Evolutionary conservation across 495 filamentous ascomycete genomes (phyloP).

Genomic region (Aspergillus sclerotioniger): DNA sequence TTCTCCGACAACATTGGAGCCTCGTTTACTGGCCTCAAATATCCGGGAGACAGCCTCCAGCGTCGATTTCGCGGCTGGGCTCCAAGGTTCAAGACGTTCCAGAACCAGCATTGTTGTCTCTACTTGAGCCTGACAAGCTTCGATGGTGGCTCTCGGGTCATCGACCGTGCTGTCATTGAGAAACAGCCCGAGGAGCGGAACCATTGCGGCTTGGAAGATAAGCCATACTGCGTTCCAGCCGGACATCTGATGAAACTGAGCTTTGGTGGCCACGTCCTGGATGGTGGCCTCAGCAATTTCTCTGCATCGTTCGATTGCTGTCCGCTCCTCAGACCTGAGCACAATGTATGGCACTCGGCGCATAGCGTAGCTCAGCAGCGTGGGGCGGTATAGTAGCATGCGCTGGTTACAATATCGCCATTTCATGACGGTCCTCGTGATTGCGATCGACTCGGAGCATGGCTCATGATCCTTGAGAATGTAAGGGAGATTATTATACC

Average conservation of each 20-base stretch:
- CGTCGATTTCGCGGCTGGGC: conserved; percentile 66
- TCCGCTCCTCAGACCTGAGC: conserved; percentile 61
- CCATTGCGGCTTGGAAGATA: conserved; percentile 75
- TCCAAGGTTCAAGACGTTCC: conserved; percentile 67
- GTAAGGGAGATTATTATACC: conserved; percentile 69
- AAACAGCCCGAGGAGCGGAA: conserved; percentile 71
- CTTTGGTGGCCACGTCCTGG: conserved; percentile 65
- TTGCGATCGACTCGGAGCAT: conserved; percentile 67
- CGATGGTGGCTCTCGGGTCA: conserved; percentile 53
- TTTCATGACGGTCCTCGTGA: conserved; percentile 72
- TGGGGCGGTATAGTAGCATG: conserved; percentile 75
- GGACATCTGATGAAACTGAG: conserved; percentile 69
- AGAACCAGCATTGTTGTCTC: conserved; percentile 67
- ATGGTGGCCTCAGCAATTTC: conserved; percentile 68
- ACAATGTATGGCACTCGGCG: conserved; percentile 60
- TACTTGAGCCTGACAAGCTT: conserved; percentile 52
- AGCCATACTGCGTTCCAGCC: conserved; percentile 86
- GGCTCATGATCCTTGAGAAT: conserved; percentile 67
- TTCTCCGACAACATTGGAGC: conserved; percentile 18
- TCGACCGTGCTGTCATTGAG: conserved; percentile 58
- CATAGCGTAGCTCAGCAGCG: conserved; percentile 68
- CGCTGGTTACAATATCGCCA: conserved; percentile 79
- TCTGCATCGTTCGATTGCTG: conserved; percentile 66
- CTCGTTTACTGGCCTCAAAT: conserved; percentile 58
- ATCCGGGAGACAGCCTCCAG: conserved; percentile 68